Base-by-base conservation (phyloP, 345 rosid species). In the Eucalyptus tenuipes region DNA sequence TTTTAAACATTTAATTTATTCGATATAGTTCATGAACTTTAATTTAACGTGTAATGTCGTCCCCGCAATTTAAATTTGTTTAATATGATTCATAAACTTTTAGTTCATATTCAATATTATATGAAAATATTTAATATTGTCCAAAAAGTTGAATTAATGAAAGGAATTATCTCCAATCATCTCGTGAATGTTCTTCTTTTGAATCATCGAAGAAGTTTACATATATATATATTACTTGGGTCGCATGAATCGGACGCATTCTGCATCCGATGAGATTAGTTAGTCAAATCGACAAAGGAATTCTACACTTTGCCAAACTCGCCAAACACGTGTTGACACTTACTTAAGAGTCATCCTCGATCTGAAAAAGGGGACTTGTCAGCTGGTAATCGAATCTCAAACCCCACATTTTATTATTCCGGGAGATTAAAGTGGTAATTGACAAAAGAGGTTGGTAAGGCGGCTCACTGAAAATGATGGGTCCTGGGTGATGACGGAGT, bases 81-180 rank as follows among this genome's bases (percentile, higher is more conserved):
- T 24, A 55, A 55, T 24, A 55, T 22, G 5, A 4, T 55, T 0
- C 6, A 22, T 55, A 10, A 55, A 55, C 1, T 24, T 55, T 22
- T 4, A 0, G 0, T 55, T 18, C 0, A 55, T 55, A 24, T 22
- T 10, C 29, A 55, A 55, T 24, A 55, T 20, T 0, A 8, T 53
- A 53, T 53, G 6, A 24, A 24, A 10, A 10, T 24, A 3, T 9
- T 55, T 55, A 55, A 55, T 55, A 4, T 4, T 24, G 25, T 55
- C 1, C 0, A 22, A 22, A 24, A 55, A 55, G 0, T 55, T 10
- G 29, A 55, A 55, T 55, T 10, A 55, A 22, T 24, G 1, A 55
- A 10, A 24, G 27, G 12, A 55, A 18, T 52, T 18, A 52, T 52
- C 57, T 52, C 25, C 10, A 15, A n/a, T 64, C 5, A 4, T n/a